Percentiles rank a stretch among this genome's conserved stretches.
Conservation (phyloP, 768 basidiomycete genomes). For the Leccinum uliginosum region DNA sequence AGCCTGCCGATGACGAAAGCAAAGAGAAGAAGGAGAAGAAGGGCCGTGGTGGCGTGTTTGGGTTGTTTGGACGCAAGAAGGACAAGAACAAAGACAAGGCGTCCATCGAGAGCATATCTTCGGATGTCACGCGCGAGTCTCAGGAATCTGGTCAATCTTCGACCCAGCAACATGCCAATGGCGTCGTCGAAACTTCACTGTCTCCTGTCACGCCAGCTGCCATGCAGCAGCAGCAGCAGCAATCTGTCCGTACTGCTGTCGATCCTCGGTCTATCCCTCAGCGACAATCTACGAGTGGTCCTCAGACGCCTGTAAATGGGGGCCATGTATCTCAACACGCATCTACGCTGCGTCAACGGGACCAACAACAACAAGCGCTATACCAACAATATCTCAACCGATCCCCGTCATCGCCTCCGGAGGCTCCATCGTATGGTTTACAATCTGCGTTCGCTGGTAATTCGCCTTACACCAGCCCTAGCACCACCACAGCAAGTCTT, state of each 20-base stretch:
- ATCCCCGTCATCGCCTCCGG: conserved; percentile 76
- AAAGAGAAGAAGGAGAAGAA: conserved; percentile 62
- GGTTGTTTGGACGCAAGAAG: conserved; percentile 73
- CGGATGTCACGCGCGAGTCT: conserved; percentile 46
- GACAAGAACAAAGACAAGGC: conserved; percentile 66
- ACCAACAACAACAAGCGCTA: conserved; percentile 82
- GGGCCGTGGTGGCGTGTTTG: conserved; percentile 68
- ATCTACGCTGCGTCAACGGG: conserved; percentile 73
- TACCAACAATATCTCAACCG: conserved; percentile 89
- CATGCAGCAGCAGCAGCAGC: conserved; percentile 61
- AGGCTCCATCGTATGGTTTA: conserved; percentile 72
- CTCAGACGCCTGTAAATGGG: conserved; percentile 27
- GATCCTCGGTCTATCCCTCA: conserved; percentile 20
- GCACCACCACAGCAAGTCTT: conserved; percentile 38
- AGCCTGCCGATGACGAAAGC: conserved; percentile 42
- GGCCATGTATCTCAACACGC: conserved; percentile 56
- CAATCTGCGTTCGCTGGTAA: conserved; percentile 59
- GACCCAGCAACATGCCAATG: conserved; percentile 33
- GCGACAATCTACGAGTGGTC: conserved; percentile 21
- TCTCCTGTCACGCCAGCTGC: conserved; percentile 53
- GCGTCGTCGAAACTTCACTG: conserved; percentile 25
- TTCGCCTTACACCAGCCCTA: conserved; percentile 38
- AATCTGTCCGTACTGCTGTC: conserved; percentile 20
- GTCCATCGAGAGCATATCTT: conserved; percentile 49
- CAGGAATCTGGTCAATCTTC: conserved; percentile 62